phyloP scores from a whole-genome alignment of 192 early-diverging fungal species.

The Physocladia obscura region DNA sequence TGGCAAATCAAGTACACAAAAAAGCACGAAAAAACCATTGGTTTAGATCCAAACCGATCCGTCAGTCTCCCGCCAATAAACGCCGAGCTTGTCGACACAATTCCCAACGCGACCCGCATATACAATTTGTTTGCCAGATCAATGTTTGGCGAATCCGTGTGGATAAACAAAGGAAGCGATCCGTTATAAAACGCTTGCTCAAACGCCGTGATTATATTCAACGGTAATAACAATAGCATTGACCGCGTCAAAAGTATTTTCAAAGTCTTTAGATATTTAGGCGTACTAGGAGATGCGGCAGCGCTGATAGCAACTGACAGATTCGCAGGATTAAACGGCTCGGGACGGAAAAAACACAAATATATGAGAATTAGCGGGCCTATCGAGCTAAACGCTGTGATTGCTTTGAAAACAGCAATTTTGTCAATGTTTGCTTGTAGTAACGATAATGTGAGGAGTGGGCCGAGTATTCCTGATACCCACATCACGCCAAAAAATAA shows the following conservation, averaged over 20 bases:
- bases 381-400: constrained; percentile 12
- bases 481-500: constrained; percentile 28
- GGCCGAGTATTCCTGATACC: constrained; percentile 13
- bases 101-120: constrained; percentile 12
- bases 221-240: constrained; percentile 23
- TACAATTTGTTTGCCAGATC: constrained; percentile 16
- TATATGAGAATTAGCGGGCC: constrained; percentile 5
- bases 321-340: constrained; percentile 20
- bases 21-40: constrained; percentile 2
- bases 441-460: constrained; percentile 7
- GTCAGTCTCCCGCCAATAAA: constrained; percentile 5
- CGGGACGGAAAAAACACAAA: constrained; percentile 4
- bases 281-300: not conserved
- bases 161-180: constrained; percentile 21
- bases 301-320: not conserved
- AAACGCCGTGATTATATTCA: constrained; percentile 10
- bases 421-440: constrained; percentile 23
- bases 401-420: constrained; percentile 6
- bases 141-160: not conserved
- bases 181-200: constrained; percentile 27
- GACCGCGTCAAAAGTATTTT: not conserved
- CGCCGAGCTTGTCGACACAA: constrained; percentile 7
- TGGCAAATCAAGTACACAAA: constrained; percentile 1
- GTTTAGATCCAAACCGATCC: constrained; percentile 8
- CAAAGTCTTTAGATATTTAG: constrained; percentile 8